Base-by-base conservation (phyloP, 2,329 filamentous ascomycete genomes). In the Alternaria triticimaculans region DNA sequence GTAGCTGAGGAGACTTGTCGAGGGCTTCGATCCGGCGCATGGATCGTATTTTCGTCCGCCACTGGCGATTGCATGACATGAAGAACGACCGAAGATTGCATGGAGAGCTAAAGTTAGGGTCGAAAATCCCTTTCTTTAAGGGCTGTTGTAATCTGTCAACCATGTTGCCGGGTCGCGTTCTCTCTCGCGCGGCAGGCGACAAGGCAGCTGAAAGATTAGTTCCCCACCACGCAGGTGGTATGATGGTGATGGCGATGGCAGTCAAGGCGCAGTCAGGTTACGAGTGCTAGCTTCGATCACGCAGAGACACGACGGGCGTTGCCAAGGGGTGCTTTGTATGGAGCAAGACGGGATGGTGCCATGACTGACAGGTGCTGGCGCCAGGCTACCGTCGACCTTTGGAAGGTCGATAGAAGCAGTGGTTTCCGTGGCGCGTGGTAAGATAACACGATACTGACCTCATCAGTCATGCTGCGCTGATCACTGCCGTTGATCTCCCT, bases 131-230 rank as follows among this genome's bases (percentile, higher is more conserved):
- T 28, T 10, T 18, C 45, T 18, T 23, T 26, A 20, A 49, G 33
- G 45, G 1, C 30, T 41, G 9, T 41, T 41, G 20, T 28, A 48
- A 20, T 45, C n/a, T 26, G 30, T 15, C 14, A 49, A 59, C 69
- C 68, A 65, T 62, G 41, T 23, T 62, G 53, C 51, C 66, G 71
- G 68, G 58, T 51, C 70, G 50, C 46, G 14, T 23, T 44, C 41
- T 59, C 49, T 63, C 62, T 59, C 59, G 55, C 56, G 60, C 61
- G 62, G 67, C 67, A 68, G 67, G 68, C 68, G 64, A 70, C 66
- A 66, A 46, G 45, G 56, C 54, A 57, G 54, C 54, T 62, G 46
- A 41, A 62, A 21, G 54, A 21, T 25, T 51, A 55, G 45, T 41
- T 48, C 21, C 44, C 58, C 53, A 53, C 26, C 15, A 44, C 21